Base-by-base conservation (phyloP, 164 flowering plant genomes). In the Magnolia changhungtana region DNA sequence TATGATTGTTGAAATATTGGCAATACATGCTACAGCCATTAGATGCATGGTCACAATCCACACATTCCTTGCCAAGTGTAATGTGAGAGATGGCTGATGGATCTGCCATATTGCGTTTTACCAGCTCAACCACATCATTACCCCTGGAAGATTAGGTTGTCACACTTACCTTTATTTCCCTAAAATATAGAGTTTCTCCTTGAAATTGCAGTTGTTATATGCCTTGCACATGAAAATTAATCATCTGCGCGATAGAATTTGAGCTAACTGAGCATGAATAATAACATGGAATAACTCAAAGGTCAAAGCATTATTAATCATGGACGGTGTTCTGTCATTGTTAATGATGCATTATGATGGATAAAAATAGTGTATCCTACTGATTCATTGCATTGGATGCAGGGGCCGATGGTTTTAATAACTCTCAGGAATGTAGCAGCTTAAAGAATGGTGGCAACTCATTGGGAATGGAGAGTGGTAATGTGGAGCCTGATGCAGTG, bases 341-440 rank as follows among this genome's bases (percentile, higher is more conserved):
- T 65, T 10, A 65, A 20, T 27, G 71, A 31, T 3, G 2, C n/a
- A 13, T 67, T 67, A 11, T 13, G 37, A 21, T 67, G 70, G 70
- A 18, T 19, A 67, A 29, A 67, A 14, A 65, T 65, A 23, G 18
- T 14, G 20, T 19, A 65, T 21, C 24, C 6, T 23, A 67, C 49
- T 67, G 45, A 67, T 67, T 31, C 8, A 11, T 31, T 37, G 71
- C n/a, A 4, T 31, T 37, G 18, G 67, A 10, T 72, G 61, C 74
- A 78, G 83, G 82, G 70, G 71, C 76, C 71, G 88, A 80, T 79
- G 77, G 73, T 50, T 50, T 69, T 61, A 19, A 80, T 59, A 82
- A 81, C 65, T 75, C 81, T 79, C 77, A 71, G 73, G 74, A 19
- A 52, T 82, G 83, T 81, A 50, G 77, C 50, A 66, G 71, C 69